These are phyloP conservation scores for Solanum hybrid DNA, from an alignment of 305 asterid species.

Conservation along the genomic window DNA sequence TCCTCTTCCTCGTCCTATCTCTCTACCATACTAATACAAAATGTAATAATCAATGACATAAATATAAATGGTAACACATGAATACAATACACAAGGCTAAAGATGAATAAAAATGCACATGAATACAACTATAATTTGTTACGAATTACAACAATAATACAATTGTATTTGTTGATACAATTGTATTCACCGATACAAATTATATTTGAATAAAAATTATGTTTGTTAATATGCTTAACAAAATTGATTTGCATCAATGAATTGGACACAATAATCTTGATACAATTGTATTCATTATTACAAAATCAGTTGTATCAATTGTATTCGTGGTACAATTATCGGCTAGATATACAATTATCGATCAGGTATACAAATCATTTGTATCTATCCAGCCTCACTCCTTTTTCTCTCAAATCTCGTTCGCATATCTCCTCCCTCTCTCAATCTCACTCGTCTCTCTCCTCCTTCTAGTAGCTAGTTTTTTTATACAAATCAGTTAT, in stretches of 20 bases:
- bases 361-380: neutral
- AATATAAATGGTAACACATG: neutral
- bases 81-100: neutral
- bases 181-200: neutral
- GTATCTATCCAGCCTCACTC: neutral
- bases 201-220: neutral
- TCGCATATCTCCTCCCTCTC: neutral
- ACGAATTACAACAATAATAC: neutral
- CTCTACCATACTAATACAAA: too few relatives aligned
- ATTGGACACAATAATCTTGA: neutral
- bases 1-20: too few relatives aligned
- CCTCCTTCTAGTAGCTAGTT: neutral
- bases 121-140: neutral
- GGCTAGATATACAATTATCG: neutral
- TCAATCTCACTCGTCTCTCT: neutral
- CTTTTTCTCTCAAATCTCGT: neutral
- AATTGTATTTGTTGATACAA: neutral
- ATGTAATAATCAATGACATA: neutral
- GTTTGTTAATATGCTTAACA: fast-evolving
- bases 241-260: neutral
- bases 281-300: neutral
- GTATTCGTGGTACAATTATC: neutral
- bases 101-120: neutral
- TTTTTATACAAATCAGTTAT: neutral
- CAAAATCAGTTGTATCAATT: neutral